A percentile compares a stretch with the other conserved stretches of the same genome.
These are phyloP conservation scores for Ceratocystis cubensis DNA, from an alignment of 2,329 filamentous ascomycete genomes.

Conservation along the genomic window DNA sequence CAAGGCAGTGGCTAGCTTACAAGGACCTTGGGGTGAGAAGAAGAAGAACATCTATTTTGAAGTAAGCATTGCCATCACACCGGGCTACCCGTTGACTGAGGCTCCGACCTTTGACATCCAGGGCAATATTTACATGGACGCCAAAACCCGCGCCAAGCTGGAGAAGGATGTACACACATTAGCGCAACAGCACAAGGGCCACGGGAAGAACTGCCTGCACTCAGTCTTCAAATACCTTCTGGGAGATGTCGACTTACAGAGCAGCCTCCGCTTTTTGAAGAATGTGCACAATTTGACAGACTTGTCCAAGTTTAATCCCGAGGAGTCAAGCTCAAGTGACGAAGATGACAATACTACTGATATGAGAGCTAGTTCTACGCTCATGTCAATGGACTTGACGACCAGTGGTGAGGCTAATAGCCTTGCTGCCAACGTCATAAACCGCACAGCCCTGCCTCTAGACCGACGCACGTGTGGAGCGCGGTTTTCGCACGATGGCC, in stretches of 20 bases:
- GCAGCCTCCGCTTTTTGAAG: conserved; percentile 49
- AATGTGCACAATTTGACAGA: conserved; percentile 42
- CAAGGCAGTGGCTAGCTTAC: conserved; percentile 15
- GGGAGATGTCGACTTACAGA: conserved; percentile 49
- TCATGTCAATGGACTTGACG: conserved; percentile 50
- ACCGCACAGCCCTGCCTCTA: conserved; percentile 38
- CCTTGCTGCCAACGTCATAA: conserved; percentile 25
- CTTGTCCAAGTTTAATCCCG: conserved; percentile 44
- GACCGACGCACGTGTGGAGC: conserved; percentile 47
- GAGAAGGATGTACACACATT: conserved; percentile 32
- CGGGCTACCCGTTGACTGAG: conserved; percentile 44
- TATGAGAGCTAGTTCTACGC: conserved; percentile 40
- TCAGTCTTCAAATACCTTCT: conserved; percentile 50
- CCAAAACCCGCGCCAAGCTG: conserved; percentile 37
- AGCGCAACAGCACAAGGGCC: conserved; percentile 41
- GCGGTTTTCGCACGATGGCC: conserved; percentile 49
- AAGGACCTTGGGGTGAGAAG: conserved; percentile 48
- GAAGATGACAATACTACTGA: conserved; percentile 58
- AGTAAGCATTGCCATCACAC: conserved; percentile 47
- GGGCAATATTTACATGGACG: conserved; percentile 49
- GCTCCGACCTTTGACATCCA: conserved; percentile 48
- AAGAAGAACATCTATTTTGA: conserved; percentile 49
- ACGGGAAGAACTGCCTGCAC: conserved; percentile 50
- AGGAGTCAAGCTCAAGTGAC: conserved; percentile 72
- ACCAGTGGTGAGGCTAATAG: conserved; percentile 42